Base-by-base conservation (phyloP, 495 filamentous ascomycete species). In the Xylaria scruposa region DNA sequence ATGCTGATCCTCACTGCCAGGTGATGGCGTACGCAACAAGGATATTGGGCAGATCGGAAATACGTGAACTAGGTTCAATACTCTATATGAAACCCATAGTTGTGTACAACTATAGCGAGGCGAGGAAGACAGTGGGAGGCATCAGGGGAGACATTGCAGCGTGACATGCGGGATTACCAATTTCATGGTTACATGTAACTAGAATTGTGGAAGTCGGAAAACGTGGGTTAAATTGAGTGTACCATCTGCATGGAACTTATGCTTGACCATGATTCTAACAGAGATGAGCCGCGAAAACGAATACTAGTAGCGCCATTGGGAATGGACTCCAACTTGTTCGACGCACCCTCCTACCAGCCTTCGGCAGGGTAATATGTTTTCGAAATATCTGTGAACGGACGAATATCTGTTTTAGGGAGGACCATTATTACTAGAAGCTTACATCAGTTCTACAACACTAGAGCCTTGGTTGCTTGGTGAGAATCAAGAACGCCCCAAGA, bases 221-320 rank as follows among this genome's bases (percentile, higher is more conserved):
- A 54, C 29, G 31, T 53, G 64, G 64, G 60, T 38, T 4, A 26
- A 4, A 17, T 29, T 46, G 5, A 21, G 6, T 38, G 4, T 24
- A 5, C 42, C 13, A 46, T 1, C 46, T 51, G 63, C 46, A 67
- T 24, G 46, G 63, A 36, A 67, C 46, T 67, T 47, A 46, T 65
- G 42, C 10, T 13, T 44, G 36, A 4, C 59, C 1, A 60, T 2
- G 58, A 24, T 19, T 40, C 4, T 61, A 12, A 7, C 6, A 61
- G 21, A 61, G 19, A 21, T 21, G 33, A 42, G 58, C 21, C 21
- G 49, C 21, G 10, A 10, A 21, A 24, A 12, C 49, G 21, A 10
- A 24, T 51, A n/a, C 46, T 17, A 49, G 17, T 8, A 51, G 49
- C 13, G 42, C 13, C 13, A 46, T 46, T 26, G 13, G 21, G n/a